These are phyloP conservation scores for Leccinum uliginosum DNA, from an alignment of 768 basidiomycete genomes.

Conservation along the genomic window DNA sequence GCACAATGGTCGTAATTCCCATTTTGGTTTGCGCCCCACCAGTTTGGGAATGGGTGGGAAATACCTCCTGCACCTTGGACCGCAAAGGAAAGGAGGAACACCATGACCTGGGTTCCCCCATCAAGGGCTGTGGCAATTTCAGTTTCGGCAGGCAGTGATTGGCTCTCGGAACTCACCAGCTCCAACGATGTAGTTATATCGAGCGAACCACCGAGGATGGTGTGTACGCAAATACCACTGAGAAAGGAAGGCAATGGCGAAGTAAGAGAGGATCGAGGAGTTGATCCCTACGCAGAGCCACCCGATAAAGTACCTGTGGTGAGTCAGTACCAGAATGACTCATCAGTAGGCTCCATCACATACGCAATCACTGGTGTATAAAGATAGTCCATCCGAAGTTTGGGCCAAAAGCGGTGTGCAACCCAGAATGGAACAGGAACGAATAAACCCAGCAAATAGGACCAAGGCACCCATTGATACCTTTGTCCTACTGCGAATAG, in stretches of 20 bases:
- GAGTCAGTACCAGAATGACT: slow-evolving; percentile 6
- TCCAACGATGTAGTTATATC: slow-evolving; percentile 63
- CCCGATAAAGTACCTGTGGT: slow-evolving; percentile 34
- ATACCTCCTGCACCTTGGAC: slow-evolving; percentile 50
- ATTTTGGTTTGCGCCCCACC: slow-evolving; percentile 57
- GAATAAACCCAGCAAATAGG: slow-evolving; percentile 30
- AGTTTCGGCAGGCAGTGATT: not conserved
- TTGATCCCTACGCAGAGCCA: slow-evolving; percentile 52
- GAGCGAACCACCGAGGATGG: slow-evolving; percentile 63
- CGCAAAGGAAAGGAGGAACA: slow-evolving; percentile 46
- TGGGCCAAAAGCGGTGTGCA: slow-evolving; percentile 34
- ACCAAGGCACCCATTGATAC: slow-evolving; percentile 42
- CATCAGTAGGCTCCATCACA: not conserved
- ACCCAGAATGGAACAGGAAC: slow-evolving; percentile 42
- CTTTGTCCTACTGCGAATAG: slow-evolving; percentile 29
- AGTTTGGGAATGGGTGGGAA: slow-evolving; percentile 47
- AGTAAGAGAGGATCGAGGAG: slow-evolving; percentile 43
- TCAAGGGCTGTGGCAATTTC: slow-evolving; percentile 28
- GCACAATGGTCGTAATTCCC: slow-evolving; percentile 36
- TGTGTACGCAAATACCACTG: slow-evolving; percentile 56
- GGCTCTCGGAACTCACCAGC: slow-evolving; percentile 37
- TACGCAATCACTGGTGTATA: slow-evolving; percentile 34
- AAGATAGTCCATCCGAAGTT: slow-evolving; percentile 23
- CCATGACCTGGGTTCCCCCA: slow-evolving; percentile 47
- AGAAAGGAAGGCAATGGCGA: slow-evolving; percentile 52